These are phyloP conservation scores for Fusarium algeriense DNA, from an alignment of 2,329 filamentous ascomycete genomes.

Conservation along the genomic window DNA sequence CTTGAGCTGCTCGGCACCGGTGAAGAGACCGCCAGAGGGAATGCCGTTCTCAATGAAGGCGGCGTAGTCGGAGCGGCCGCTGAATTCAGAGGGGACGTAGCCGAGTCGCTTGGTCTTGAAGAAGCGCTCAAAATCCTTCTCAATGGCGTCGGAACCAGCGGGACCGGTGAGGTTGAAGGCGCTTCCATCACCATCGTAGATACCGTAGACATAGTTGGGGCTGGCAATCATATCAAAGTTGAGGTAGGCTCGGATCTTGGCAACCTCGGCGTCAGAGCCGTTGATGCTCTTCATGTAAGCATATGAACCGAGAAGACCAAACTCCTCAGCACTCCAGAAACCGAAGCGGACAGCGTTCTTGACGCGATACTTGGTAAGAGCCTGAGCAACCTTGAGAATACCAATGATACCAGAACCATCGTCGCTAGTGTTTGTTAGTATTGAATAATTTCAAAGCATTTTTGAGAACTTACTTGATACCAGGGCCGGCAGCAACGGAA, in stretches of 20 bases:
- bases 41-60: constrained; percentile 75
- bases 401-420: constrained; percentile 68
- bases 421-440: constrained; percentile 53
- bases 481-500: constrained; percentile 63
- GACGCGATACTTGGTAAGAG: constrained; percentile 57
- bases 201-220: constrained; percentile 64
- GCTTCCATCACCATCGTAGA: constrained; percentile 72
- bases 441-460: not conserved
- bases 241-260: constrained; percentile 66
- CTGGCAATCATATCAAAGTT: constrained; percentile 69
- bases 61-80: constrained; percentile 75
- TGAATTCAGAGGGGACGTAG: constrained; percentile 72
- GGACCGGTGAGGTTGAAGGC: constrained; percentile 67
- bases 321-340: constrained; percentile 67
- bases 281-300: constrained; percentile 60
- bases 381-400: constrained; percentile 60
- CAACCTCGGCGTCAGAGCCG: constrained; percentile 57
- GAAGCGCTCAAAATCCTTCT: constrained; percentile 69
- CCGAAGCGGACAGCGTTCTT: constrained; percentile 64
- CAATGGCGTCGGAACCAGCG: constrained; percentile 70
- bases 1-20: constrained; percentile 74
- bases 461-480: constrained; percentile 63
- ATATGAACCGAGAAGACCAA: constrained; percentile 62
- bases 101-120: constrained; percentile 60
- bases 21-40: constrained; percentile 76